A percentile compares a stretch with the other conserved stretches of the same genome.
These are phyloP conservation scores for Pleurotus citrinopileatus DNA, from an alignment of 768 basidiomycete species.

Conservation along the genomic window DNA sequence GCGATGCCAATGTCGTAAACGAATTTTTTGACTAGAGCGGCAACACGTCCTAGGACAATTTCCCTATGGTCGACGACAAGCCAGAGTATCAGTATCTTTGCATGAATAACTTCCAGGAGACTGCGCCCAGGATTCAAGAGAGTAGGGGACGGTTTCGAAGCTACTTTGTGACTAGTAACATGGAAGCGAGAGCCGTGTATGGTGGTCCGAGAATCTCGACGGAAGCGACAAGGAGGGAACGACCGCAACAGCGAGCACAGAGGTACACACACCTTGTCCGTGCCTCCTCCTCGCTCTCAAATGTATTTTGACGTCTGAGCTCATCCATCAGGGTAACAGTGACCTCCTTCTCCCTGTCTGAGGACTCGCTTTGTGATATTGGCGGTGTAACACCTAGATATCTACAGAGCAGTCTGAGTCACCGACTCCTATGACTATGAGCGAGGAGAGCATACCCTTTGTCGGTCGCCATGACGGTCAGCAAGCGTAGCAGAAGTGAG, in stretches of 20 bases:
- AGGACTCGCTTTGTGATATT: constrained; percentile 76
- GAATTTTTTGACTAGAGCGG: constrained; percentile 89
- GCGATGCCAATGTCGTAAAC: constrained; percentile 78
- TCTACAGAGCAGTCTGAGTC: constrained; percentile 33
- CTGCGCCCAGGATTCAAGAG: too few relatives aligned
- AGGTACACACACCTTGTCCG: constrained; percentile 76
- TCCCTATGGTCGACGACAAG: constrained; percentile 54
- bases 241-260: neutral
- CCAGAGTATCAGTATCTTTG: constrained; percentile 3
- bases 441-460: constrained; percentile 28
- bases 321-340: constrained; percentile 88
- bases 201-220: too few relatives aligned
- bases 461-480: constrained; percentile 36
- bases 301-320: constrained; percentile 78
- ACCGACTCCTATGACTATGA: neutral
- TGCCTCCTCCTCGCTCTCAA: constrained; percentile 87
- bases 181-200: too few relatives aligned
- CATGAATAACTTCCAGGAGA: too few relatives aligned
- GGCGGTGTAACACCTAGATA: constrained; percentile 84
- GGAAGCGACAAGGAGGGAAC: too few relatives aligned
- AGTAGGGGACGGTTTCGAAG: too few relatives aligned
- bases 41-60: constrained; percentile 86
- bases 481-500: neutral
- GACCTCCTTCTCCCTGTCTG: constrained; percentile 76
- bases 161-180: too few relatives aligned